Percentiles rank a stretch among this genome's conserved stretches.
phyloP scores from a whole-genome alignment of 805 yeast species.

The Candida yuanshanica region DNA sequence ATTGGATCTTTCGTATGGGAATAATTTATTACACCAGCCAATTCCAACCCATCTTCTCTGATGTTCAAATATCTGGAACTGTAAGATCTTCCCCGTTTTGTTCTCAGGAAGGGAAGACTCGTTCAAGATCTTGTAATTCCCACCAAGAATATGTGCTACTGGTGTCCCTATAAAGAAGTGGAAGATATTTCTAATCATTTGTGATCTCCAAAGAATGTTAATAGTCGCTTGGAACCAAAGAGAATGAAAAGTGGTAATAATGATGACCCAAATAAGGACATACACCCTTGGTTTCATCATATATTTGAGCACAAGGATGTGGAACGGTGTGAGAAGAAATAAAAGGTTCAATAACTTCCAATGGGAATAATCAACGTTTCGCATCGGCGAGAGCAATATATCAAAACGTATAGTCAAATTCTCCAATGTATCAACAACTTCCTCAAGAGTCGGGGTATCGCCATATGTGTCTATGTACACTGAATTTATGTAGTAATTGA shows the following conservation, averaged over 20 bases:
- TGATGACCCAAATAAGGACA: conserved; percentile 31
- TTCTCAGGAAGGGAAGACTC: conserved; percentile 35
- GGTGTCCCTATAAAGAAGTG: conserved; percentile 34
- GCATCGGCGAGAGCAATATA: conserved; percentile 20
- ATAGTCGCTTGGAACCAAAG: conserved; percentile 40
- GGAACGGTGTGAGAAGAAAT: conserved; percentile 34
- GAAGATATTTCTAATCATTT: conserved; percentile 33
- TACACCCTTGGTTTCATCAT: conserved; percentile 31
- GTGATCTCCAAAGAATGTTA: conserved; percentile 41
- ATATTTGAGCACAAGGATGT: conserved; percentile 27
- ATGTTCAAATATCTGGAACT: conserved; percentile 48
- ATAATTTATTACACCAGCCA: conserved; percentile 48
- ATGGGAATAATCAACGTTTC: conserved; percentile 24
- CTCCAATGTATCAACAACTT: conserved; percentile 38
- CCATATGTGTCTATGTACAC: conserved; percentile 32
- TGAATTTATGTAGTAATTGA: conserved; percentile 40
- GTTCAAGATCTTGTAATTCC: conserved; percentile 30
- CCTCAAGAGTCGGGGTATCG: conserved; percentile 44
- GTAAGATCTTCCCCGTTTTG: conserved; percentile 35
- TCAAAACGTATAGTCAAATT: conserved; percentile 39
- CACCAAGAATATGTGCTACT: conserved; percentile 6
- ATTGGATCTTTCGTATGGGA: conserved; percentile 47
- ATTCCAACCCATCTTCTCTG: conserved; percentile 59
- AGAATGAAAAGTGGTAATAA: conserved; percentile 37
- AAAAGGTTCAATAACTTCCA: conserved; percentile 27